Evolutionary conservation across 1,284 basidiomycete genomes (phyloP).

Genomic region (Cryptococcus sp.): DNA sequence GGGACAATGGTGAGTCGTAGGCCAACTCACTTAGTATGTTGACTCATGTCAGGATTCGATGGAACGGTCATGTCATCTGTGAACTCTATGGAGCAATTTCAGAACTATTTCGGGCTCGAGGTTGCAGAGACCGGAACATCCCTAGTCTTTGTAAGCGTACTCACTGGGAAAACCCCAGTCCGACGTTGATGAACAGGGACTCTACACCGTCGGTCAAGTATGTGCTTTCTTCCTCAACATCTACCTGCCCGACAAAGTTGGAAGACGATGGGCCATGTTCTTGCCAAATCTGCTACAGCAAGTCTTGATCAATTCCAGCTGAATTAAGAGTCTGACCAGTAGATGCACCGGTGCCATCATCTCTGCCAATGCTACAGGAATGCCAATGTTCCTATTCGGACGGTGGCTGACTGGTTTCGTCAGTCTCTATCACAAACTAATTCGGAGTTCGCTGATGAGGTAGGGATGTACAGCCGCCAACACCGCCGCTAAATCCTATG

Average conservation of each 20-base stretch:
- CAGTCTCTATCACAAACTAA: neutral
- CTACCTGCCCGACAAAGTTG: conserved; percentile 53
- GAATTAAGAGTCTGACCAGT: neutral
- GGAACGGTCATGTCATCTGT: conserved; percentile 55
- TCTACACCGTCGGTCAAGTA: conserved; percentile 53
- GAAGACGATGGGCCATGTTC: conserved; percentile 57
- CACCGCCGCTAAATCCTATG: conserved; percentile 34
- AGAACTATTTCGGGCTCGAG: conserved; percentile 52
- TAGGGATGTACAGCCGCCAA: neutral
- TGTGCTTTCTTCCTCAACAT: conserved; percentile 43
- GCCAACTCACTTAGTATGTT: conserved; percentile 15
- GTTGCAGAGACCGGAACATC: neutral
- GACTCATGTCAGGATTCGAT: conserved; percentile 1
- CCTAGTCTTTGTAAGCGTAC: neutral
- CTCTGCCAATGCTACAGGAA: conserved; percentile 2
- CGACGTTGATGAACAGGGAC: conserved; percentile 31
- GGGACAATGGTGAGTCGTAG: conserved; percentile 21
- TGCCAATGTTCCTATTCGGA: neutral
- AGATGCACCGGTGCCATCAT: conserved; percentile 3
- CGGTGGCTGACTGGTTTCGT: neutral
- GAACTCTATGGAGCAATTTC: conserved; percentile 55
- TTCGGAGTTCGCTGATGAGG: neutral
- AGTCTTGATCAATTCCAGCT: neutral
- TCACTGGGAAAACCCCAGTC: too few species aligned
- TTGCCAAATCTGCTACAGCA: conserved; percentile 45